These are phyloP conservation scores for Brachypodium distachyon DNA, from an alignment of 202 grass and related monocot genomes.

Conservation along the genomic window DNA sequence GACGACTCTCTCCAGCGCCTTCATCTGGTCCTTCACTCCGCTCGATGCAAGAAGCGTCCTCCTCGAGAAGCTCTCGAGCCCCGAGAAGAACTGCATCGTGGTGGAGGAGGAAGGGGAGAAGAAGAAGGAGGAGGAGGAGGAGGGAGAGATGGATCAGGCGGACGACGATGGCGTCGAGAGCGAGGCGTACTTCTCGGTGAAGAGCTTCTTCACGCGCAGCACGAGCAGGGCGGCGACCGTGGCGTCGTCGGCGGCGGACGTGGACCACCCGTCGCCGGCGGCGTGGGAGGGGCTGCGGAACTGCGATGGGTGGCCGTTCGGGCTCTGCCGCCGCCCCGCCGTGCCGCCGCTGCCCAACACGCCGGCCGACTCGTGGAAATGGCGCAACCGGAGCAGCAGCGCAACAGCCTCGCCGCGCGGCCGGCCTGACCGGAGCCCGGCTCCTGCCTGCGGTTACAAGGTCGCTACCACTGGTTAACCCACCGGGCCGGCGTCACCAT, in stretches of 20 bases:
- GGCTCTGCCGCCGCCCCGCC: conserved; percentile 51
- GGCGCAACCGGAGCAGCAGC: conserved; percentile 49
- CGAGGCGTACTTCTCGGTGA: conserved; percentile 84
- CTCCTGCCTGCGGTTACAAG: conserved; percentile 6
- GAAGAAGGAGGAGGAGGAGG: neutral
- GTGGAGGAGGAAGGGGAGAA: neutral
- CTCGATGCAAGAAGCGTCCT: conserved; percentile 32
- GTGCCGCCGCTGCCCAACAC: conserved; percentile 70
- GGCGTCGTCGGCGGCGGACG: conserved; percentile 6
- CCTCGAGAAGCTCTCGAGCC: conserved; percentile 20
- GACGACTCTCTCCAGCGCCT: conserved; percentile 9
- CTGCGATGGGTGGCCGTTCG: conserved; percentile 97
- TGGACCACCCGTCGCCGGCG: conserved; percentile 17
- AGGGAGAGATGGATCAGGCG: neutral
- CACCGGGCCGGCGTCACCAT: neutral
- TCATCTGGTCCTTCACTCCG: conserved; percentile 50
- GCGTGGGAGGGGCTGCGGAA: conserved; percentile 46
- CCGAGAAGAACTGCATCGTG: neutral
- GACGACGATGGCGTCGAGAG: conserved; percentile 46
- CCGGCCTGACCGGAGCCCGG: neutral
- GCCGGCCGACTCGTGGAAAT: conserved; percentile 78
- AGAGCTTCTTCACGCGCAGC: conserved; percentile 76
- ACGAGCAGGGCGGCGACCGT: conserved; percentile 49
- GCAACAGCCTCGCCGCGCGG: conserved; percentile 11
- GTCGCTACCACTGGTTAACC: neutral